A percentile compares a stretch with the other conserved stretches of the same genome.
Conservation (phyloP, 805 yeast genomes). For the Kuraishia ogatae region DNA sequence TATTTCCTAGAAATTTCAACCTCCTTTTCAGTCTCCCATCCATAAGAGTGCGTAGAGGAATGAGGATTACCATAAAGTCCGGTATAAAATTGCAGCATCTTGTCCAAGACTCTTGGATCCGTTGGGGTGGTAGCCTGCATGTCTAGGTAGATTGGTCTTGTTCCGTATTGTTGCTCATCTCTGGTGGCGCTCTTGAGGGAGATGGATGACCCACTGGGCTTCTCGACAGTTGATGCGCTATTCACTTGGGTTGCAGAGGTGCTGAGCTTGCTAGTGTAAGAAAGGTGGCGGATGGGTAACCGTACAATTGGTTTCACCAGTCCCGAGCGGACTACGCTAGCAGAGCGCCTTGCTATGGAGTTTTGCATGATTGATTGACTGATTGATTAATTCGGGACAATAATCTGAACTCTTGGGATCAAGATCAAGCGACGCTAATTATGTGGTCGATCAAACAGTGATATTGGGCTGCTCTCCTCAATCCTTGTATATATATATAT, state of each 20-base stretch:
- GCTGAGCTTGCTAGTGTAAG: background rate
- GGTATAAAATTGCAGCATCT: constrained; percentile 77
- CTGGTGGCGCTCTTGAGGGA: constrained; percentile 34
- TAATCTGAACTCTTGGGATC: background rate
- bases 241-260: constrained; percentile 14
- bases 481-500: too few relatives aligned
- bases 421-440: background rate
- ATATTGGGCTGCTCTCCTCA: background rate
- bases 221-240: constrained; percentile 19
- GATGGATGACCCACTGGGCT: constrained; percentile 40
- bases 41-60: constrained; percentile 92
- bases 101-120: constrained; percentile 91
- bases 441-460: background rate
- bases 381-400: background rate
- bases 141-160: constrained; percentile 90
- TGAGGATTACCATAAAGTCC: constrained; percentile 98
- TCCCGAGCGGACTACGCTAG: background rate
- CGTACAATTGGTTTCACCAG: background rate
- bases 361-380: background rate
- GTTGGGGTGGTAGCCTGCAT: constrained; percentile 99
- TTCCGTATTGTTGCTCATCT: constrained; percentile 41
- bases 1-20: constrained; percentile 82
- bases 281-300: background rate
- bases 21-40: constrained; percentile 96
- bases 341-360: background rate